Evolutionary conservation across 179 eudicot species (phyloP).

Genomic region (Actinidia chinensis): DNA sequence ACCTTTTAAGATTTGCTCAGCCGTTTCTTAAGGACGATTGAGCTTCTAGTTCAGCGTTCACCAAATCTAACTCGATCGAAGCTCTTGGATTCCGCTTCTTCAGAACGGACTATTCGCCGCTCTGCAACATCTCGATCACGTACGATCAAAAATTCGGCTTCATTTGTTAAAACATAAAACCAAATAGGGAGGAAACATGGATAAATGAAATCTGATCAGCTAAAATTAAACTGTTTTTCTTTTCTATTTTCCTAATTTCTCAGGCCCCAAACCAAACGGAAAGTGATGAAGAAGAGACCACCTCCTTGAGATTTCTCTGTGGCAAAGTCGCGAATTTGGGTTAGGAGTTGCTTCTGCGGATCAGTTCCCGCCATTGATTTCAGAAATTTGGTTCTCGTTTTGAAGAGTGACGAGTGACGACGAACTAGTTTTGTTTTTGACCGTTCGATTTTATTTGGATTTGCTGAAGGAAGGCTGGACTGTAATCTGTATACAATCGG

Average conservation of each 20-base stretch:
- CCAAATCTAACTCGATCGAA: conserved; percentile 45
- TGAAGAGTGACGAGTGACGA: no score
- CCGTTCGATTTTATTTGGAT: no score
- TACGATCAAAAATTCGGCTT: background rate
- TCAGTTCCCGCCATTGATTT: conserved; percentile 50
- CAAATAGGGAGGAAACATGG: background rate
- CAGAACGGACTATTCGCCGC: conserved; percentile 48
- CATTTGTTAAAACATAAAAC: background rate
- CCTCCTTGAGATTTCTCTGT: conserved; percentile 76
- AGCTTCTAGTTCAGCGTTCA: conserved; percentile 46
- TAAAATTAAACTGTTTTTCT: background rate
- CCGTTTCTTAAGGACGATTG: conserved; percentile 51
- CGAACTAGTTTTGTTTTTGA: no score
- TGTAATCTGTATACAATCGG: no score
- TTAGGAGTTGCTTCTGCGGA: conserved; percentile 53
- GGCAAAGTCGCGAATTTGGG: conserved; percentile 59
- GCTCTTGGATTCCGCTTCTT: conserved; percentile 62
- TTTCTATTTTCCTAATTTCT: background rate
- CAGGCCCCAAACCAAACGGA: background rate
- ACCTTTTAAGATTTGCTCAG: conserved; percentile 63
- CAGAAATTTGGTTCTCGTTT: conserved; percentile 16
- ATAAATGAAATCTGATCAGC: background rate
- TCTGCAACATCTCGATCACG: conserved; percentile 35
- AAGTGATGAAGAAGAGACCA: conserved; percentile 9
- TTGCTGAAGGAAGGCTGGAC: no score